These are phyloP conservation scores for Metschnikowia lachancei DNA, from an alignment of 805 yeast genomes.

Conservation along the genomic window DNA sequence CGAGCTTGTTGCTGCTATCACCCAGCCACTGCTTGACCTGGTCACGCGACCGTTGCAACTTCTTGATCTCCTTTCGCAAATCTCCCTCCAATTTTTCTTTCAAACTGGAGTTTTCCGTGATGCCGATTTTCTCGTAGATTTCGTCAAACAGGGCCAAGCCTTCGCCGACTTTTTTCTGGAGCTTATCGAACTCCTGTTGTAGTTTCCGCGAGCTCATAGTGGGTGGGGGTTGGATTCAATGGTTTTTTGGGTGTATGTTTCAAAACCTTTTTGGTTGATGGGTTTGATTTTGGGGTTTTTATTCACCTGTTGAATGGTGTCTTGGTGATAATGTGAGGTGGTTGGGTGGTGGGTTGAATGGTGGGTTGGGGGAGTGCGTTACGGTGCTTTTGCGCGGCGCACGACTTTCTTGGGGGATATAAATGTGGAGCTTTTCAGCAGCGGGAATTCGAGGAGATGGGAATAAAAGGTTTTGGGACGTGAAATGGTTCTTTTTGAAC, in stretches of 20 bases:
- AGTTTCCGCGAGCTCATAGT: constrained; percentile 44
- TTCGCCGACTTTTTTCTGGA: constrained; percentile 85
- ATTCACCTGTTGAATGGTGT: not conserved
- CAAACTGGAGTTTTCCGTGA: constrained; percentile 79
- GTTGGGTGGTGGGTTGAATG: too few relatives aligned
- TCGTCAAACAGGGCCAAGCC: constrained; percentile 85
- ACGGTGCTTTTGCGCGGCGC: constrained; percentile 3
- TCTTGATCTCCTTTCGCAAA: constrained; percentile 90
- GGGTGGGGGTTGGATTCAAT: not conserved
- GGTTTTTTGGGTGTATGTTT: not conserved
- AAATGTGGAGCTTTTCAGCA: not conserved
- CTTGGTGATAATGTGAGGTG: not conserved
- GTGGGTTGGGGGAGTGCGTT: not conserved
- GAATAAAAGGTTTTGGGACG: too few relatives aligned
- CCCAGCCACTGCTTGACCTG: constrained; percentile 94
- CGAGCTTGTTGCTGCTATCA: constrained; percentile 85
- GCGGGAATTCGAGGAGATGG: too few relatives aligned
- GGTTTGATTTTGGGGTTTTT: not conserved
- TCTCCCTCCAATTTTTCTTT: constrained; percentile 92
- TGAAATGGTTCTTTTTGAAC: too few relatives aligned
- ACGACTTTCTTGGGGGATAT: not conserved
- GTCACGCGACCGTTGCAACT: constrained; percentile 88
- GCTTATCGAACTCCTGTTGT: constrained; percentile 83
- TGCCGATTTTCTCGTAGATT: constrained; percentile 79
- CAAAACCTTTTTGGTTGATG: not conserved